Evolutionary conservation across 2,329 filamentous ascomycete species (phyloP).

Genomic region (Talaromyces sp.): DNA sequence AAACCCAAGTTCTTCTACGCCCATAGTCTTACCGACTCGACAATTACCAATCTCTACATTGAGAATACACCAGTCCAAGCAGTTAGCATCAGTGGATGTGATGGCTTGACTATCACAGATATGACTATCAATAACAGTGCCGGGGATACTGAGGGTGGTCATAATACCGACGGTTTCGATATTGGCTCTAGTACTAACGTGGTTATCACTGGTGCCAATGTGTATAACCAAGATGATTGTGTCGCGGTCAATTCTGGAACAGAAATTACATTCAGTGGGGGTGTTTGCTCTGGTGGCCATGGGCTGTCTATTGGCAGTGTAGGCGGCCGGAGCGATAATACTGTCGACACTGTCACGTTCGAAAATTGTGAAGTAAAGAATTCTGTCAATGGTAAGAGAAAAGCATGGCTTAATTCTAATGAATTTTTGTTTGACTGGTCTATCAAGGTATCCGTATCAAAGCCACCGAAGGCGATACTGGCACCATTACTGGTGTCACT

Average conservation of each 20-base stretch:
- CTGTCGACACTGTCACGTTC: conserved; percentile 52
- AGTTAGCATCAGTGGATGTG: conserved; percentile 39
- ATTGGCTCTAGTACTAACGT: conserved; percentile 51
- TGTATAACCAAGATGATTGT: conserved; percentile 63
- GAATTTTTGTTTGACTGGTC: neutral
- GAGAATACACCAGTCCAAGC: conserved; percentile 36
- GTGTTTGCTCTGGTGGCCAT: conserved; percentile 42
- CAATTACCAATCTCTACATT: conserved; percentile 32
- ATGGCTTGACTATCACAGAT: conserved; percentile 50
- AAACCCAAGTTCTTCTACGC: conserved; percentile 65
- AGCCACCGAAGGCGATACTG: conserved; percentile 52
- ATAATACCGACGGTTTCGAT: conserved; percentile 62
- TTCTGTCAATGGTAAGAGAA: conserved; percentile 30
- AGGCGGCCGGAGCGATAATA: conserved; percentile 52
- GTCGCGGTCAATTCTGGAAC: conserved; percentile 55
- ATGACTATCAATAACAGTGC: conserved; percentile 58
- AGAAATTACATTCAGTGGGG: conserved; percentile 40
- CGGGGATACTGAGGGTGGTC: conserved; percentile 46
- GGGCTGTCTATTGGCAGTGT: conserved; percentile 34
- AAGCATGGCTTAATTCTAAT: neutral
- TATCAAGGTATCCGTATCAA: conserved; percentile 56
- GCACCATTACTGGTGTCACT: conserved; percentile 47
- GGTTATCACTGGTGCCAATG: conserved; percentile 51
- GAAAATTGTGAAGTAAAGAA: conserved; percentile 48
- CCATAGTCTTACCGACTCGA: conserved; percentile 30